Evolutionary conservation across 768 basidiomycete species (phyloP).

Genomic region (Filobasidium wieringae): DNA sequence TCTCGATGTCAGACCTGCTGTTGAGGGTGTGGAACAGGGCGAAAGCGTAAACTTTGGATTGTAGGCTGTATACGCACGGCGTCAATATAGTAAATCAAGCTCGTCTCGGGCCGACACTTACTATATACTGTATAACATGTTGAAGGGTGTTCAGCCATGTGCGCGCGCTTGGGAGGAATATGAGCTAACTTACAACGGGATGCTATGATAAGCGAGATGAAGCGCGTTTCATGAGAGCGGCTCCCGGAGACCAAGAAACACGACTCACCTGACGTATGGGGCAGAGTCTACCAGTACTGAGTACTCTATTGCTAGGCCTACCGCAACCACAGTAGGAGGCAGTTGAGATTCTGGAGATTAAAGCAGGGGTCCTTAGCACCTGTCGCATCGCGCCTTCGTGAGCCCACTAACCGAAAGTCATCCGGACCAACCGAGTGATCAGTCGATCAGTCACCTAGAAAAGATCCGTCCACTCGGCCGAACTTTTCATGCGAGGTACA

Average conservation of each 20-base stretch:
- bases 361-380: neutral
- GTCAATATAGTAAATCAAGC: neutral
- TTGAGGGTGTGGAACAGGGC: constrained; percentile 5
- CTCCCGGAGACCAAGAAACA: constrained; percentile 1
- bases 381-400: neutral
- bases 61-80: constrained; percentile 1
- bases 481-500: neutral
- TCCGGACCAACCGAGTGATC: constrained; percentile 1
- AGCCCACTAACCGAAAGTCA: neutral
- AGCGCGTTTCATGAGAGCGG: neutral
- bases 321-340: constrained; percentile 8
- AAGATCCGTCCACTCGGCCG: neutral
- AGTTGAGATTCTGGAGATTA: constrained; percentile 4
- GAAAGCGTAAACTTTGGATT: constrained; percentile 11
- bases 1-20: neutral
- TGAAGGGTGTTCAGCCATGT: too few species aligned
- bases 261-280: neutral
- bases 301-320: neutral
- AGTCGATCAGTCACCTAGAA: neutral
- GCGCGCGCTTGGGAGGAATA: too few species aligned
- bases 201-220: neutral
- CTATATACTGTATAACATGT: neutral
- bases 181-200: constrained; percentile 1
- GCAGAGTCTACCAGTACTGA: neutral
- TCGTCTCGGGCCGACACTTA: neutral